phyloP scores from a whole-genome alignment of 768 basidiomycete genomes.

The Tricholoma flavovirens region DNA sequence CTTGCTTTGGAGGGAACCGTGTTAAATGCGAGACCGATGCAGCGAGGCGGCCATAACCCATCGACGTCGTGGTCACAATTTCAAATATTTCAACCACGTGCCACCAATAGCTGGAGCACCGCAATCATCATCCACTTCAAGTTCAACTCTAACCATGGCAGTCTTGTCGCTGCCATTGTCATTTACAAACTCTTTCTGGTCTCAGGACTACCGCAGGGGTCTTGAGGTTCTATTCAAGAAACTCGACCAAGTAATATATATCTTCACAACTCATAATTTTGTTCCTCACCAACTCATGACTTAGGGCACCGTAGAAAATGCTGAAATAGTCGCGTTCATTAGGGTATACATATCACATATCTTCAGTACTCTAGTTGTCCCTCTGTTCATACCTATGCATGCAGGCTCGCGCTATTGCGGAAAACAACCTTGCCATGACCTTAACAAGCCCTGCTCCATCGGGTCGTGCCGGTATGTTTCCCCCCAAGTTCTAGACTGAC shows the following conservation, averaged over 20 bases:
- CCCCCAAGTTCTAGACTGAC: neutral
- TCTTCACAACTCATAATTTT: conserved; percentile 9
- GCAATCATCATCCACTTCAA: too few relatives aligned
- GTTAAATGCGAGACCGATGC: conserved; percentile 27
- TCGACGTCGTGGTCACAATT: neutral
- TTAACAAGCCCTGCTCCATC: conserved; percentile 48
- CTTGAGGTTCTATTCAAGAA: conserved; percentile 72
- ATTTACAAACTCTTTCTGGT: conserved; percentile 94
- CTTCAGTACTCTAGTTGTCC: neutral
- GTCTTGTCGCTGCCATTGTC: conserved; percentile 83
- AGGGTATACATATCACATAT: conserved; percentile 46
- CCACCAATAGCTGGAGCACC: too few relatives aligned
- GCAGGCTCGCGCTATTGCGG: conserved; percentile 72
- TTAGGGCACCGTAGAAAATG: conserved; percentile 79
- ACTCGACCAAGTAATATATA: conserved; percentile 62
- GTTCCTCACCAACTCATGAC: conserved; percentile 6
- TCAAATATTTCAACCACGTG: too few relatives aligned
- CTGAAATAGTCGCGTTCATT: conserved; percentile 79
- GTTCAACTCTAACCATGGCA: conserved; percentile 49
- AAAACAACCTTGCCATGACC: conserved; percentile 55
- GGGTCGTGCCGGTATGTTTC: conserved; percentile 41
- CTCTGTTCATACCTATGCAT: conserved; percentile 4
- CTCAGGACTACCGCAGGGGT: conserved; percentile 82
- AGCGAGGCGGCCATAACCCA: neutral
- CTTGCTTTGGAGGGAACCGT: conserved; percentile 59